Conservation (phyloP, 805 yeast genomes). For the Kluyveromyces starmeri region DNA sequence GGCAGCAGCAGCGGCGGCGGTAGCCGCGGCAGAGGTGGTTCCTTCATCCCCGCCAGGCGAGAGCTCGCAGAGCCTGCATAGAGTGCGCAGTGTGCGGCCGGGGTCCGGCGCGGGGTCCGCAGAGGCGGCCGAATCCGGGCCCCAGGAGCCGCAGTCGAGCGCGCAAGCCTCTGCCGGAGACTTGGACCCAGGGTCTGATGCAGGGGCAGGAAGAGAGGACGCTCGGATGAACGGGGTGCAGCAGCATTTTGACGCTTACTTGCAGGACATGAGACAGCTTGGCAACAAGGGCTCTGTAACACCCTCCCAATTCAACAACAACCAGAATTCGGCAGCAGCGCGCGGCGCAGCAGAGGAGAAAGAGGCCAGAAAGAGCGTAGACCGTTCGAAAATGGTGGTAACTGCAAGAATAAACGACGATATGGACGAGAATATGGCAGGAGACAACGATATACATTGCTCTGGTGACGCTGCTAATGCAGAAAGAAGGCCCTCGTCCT, state of each 20-base stretch:
- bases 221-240: too few relatives aligned
- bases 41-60: neutral
- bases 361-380: neutral
- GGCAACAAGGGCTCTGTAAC: constrained; percentile 9
- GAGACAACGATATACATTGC: constrained; percentile 2
- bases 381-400: neutral
- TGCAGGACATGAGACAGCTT: constrained; percentile 6
- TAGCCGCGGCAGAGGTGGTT: constrained; percentile 8
- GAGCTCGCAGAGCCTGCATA: neutral
- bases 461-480: neutral
- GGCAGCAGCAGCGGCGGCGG: constrained; percentile 10
- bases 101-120: too few relatives aligned
- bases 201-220: too few relatives aligned
- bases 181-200: too few relatives aligned
- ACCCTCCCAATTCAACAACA: constrained; percentile 3
- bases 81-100: too few relatives aligned
- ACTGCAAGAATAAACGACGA: constrained; percentile 3
- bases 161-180: constrained; percentile 1
- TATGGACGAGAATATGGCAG: neutral
- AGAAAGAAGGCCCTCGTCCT: constrained; percentile 3
- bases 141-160: neutral
- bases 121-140: constrained; percentile 4
- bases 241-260: constrained; percentile 4
- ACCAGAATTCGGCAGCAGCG: neutral
- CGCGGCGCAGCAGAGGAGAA: neutral